phyloP scores from a whole-genome alignment of 2,329 filamentous ascomycete genomes.

The Penicillium capsulatum region DNA sequence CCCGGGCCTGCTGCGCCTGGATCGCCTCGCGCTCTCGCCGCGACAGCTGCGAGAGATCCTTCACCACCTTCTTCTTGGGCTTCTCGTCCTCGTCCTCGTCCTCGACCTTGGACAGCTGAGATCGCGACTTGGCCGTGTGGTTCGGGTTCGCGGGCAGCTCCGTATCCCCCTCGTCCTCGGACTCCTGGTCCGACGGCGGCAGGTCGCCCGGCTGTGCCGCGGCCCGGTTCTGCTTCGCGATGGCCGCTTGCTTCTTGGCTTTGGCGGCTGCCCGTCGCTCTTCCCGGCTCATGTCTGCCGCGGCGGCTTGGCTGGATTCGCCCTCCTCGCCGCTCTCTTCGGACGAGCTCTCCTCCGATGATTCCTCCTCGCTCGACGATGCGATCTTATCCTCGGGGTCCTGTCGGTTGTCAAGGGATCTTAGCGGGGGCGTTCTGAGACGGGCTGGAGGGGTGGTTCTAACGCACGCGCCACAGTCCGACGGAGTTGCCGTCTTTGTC shows the following conservation, averaged over 20 bases:
- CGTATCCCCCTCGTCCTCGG: constrained; percentile 25
- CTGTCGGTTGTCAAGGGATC: constrained; percentile 16
- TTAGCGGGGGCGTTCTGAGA: background rate
- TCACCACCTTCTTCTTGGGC: constrained; percentile 36
- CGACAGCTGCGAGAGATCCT: constrained; percentile 54
- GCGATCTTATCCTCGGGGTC: constrained; percentile 33
- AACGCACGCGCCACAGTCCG: constrained; percentile 75
- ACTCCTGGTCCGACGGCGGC: constrained; percentile 62
- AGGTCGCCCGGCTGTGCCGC: constrained; percentile 79
- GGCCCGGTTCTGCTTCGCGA: constrained; percentile 67
- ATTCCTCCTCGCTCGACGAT: constrained; percentile 50
- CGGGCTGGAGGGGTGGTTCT: constrained; percentile 5
- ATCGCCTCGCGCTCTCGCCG: constrained; percentile 71
- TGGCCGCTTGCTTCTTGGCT: constrained; percentile 84
- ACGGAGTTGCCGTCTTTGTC: constrained; percentile 85
- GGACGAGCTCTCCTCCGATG: constrained; percentile 45
- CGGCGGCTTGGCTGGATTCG: constrained; percentile 42
- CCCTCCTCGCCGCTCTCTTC: constrained; percentile 48
- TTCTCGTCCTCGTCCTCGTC: constrained; percentile 54
- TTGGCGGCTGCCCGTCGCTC: constrained; percentile 84
- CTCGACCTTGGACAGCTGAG: constrained; percentile 65
- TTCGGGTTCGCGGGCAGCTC: constrained; percentile 78
- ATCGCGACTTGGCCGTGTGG: constrained; percentile 64
- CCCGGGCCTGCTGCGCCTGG: constrained; percentile 81
- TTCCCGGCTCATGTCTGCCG: constrained; percentile 67